Base-by-base conservation (phyloP, 768 basidiomycete genomes). In the Hydnum rufescens region DNA sequence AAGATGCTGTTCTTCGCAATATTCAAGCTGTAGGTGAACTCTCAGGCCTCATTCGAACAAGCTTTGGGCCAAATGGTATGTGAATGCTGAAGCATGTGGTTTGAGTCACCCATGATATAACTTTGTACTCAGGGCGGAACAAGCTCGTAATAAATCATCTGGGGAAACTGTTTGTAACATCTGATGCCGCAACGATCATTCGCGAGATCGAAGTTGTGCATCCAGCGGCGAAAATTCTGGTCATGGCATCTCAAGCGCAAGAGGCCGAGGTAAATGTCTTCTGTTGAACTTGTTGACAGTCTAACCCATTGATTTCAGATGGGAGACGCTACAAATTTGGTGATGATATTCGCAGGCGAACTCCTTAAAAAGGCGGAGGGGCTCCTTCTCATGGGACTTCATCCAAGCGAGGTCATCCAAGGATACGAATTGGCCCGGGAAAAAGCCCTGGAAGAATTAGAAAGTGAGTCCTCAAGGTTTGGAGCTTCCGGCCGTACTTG, bases 101-200 rank as follows among this genome's bases (percentile, higher is more conserved):
- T 42, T 4, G 16, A 5, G 39, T 28, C 13, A 54, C 31, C 5
- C 34, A 16, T 4, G 13, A 28, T n/a, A 39, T 3, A 52, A 32
- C 42, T 42, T 32, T 50, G 31, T 49, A 29, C 30, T 22, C 61
- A 88, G 93, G 93, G 47, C 77, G 93, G 51, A 99, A 96, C 67
- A 99, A 99, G 66, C 78, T 99, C 52, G 69, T 99, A 64, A 93
- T 99, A 68, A 99, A 99, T 66, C 93, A 97, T 66, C 73, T 99
- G 32, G 90, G 90, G 52, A 75, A 80, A 65, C 73, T 96, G 34
- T 97, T 97, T 67, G 92, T 97, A 55, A 99, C 95, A 31, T 93
- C 89, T 46, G 93, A 99, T 75, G 93, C 95, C 5, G 95, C 95
- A 8, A 97, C 93, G 54, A 97, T 99, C 66, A 89, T 99, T 61